A percentile compares a stretch with the other conserved stretches of the same genome.
Conservation (phyloP, 768 basidiomycete genomes). For the Termitomyces eurrhizus region DNA sequence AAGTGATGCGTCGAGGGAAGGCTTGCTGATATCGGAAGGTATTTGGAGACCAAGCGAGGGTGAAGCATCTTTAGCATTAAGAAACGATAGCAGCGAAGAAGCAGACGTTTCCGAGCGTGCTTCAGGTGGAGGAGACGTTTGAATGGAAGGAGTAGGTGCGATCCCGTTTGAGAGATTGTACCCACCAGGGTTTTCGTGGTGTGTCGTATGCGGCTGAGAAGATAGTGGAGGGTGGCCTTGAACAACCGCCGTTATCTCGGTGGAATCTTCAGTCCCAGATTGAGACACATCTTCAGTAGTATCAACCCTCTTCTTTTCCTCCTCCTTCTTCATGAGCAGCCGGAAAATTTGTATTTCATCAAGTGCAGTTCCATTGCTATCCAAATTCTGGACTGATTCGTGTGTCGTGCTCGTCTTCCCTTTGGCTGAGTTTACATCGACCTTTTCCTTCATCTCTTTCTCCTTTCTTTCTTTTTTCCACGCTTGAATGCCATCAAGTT, state of each 20-base stretch:
- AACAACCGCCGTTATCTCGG: background rate
- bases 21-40: background rate
- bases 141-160: conserved; percentile 2
- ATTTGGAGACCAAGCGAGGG: background rate
- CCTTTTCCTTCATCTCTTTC: conserved; percentile 58
- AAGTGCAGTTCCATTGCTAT: conserved; percentile 37
- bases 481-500: conserved; percentile 79
- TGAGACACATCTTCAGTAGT: conserved; percentile 10
- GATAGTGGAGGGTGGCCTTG: background rate
- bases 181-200: background rate
- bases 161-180: background rate
- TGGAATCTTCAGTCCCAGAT: background rate
- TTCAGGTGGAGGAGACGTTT: conserved; percentile 9
- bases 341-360: conserved; percentile 87
- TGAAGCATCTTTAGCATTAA: conserved; percentile 9
- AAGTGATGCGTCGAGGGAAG: background rate
- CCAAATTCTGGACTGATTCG: conserved; percentile 13
- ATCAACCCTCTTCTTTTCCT: conserved; percentile 41
- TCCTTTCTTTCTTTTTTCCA: conserved; percentile 86
- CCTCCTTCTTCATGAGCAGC: conserved; percentile 77
- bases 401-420: conserved; percentile 4
- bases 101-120: background rate
- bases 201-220: background rate
- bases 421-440: conserved; percentile 11
- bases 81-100: conserved; percentile 9